Conservation (phyloP, 2,329 filamentous ascomycete species). For the Diaporthe citriasiana region DNA sequence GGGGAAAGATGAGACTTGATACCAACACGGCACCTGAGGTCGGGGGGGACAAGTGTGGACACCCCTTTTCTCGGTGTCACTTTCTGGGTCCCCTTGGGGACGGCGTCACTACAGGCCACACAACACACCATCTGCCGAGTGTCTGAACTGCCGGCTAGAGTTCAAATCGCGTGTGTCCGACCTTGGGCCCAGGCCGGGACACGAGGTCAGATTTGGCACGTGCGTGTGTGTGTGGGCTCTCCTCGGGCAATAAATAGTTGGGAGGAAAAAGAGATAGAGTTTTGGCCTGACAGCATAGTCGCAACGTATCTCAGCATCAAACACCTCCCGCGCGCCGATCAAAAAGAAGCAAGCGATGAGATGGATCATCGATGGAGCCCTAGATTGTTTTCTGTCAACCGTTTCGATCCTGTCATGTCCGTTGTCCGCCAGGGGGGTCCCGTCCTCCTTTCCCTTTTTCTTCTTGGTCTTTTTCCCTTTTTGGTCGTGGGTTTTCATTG, state of each 20-base stretch:
- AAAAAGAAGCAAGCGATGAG: conserved; percentile 34
- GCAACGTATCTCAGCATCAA: conserved; percentile 18
- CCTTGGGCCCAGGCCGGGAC: not conserved
- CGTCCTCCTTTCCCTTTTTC: not conserved
- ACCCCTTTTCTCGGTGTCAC: conserved; percentile 25
- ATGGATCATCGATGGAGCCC: conserved; percentile 27
- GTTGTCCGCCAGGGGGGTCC: conserved; percentile 20
- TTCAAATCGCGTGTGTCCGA: conserved; percentile 7
- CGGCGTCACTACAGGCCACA: conserved; percentile 6
- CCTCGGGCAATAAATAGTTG: conserved; percentile 21
- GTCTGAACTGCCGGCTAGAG: conserved; percentile 6
- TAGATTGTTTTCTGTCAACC: conserved; percentile 31
- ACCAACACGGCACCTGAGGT: conserved; percentile 25
- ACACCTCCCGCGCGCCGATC: not conserved
- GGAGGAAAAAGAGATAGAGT: conserved; percentile 18
- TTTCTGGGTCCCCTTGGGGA: conserved; percentile 16
- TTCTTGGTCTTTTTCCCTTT: not conserved
- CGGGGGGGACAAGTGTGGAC: not conserved
- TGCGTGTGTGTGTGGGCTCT: not conserved
- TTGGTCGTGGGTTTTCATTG: not conserved
- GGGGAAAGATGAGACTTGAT: conserved; percentile 26
- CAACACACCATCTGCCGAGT: conserved; percentile 10
- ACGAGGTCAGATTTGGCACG: conserved; percentile 4
- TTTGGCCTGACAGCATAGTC: conserved; percentile 9
- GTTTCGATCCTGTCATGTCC: conserved; percentile 30